Base-by-base conservation (phyloP, 768 basidiomycete genomes). In the Tylopilus rubrobrunneus region DNA sequence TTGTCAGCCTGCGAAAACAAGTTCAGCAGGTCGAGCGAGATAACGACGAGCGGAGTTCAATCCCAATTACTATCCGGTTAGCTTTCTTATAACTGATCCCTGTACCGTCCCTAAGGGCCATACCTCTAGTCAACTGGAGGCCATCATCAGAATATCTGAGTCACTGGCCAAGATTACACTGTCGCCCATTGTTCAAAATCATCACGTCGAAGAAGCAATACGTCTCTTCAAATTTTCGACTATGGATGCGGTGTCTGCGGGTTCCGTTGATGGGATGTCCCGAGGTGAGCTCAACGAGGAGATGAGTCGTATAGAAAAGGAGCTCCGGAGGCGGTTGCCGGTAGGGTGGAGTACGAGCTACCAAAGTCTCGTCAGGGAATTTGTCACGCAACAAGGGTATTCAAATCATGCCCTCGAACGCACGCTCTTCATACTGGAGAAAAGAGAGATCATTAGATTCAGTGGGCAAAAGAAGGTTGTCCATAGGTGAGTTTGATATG, bases 261-360 rank as follows among this genome's bases (percentile, higher is more conserved):
- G 97, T 12, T 87, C 91, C 31, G 86, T 88, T 17, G 97, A 98
- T 62, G 97, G 97, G 0, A 75, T 98, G 54, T 90, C 92, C 14
- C 83, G 95, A 41, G 86, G 88, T 4, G 93, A 94, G 62, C 74
- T 98, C 37, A 94, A 95, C 67, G 94, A 94, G 50, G 96, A 98
- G 73, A 93, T 98, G 79, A 74, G 78, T 29, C 79, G 81, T 59
- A 97, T 99, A 60, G 94, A 96, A 67, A 85, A 86, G 63, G 94
- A 96, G 67, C 74, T 96, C 39, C 75, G 85, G 49, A 75, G 91
- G 59, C 76, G 93, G 45, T 73, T 97, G 57, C 94, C 93, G 2
- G 86, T 97, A 45, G 95, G 96, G 3, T 98, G 95, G 93, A 93
- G 87, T 58, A 98, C 95, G 55, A 95, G 92, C 63, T 98, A 98